Percentiles rank a stretch among this genome's conserved stretches.
phyloP scores from a whole-genome alignment of 352 stramenopile genomes.

The Globisporangium sylvaticum region DNA sequence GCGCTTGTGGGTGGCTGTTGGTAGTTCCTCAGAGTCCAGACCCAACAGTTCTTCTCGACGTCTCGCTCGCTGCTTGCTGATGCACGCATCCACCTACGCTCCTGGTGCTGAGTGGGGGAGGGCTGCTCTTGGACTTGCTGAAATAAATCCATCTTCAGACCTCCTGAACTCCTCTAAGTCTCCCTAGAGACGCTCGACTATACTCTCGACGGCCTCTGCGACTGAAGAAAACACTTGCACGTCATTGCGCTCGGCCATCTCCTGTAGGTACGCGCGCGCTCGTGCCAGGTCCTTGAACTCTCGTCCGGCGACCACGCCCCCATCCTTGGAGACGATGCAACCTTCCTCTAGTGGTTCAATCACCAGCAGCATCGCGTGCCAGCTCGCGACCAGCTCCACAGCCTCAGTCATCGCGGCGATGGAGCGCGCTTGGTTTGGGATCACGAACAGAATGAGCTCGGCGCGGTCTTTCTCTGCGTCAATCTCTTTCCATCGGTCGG shows the following conservation, averaged over 20 bases:
- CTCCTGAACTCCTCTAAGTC: neutral
- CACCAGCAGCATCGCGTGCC: slow-evolving; percentile 70
- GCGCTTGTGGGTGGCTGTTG: neutral
- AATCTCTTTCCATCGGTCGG: slow-evolving; percentile 51
- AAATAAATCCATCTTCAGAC: neutral
- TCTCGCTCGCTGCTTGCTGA: neutral
- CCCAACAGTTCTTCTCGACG: neutral
- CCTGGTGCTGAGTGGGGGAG: neutral
- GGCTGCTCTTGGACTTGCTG: neutral
- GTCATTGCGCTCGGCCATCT: slow-evolving; percentile 81
- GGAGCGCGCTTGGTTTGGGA: slow-evolving; percentile 61
- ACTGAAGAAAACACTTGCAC: slow-evolving; percentile 74
- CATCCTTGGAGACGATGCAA: slow-evolving; percentile 48
- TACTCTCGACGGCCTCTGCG: slow-evolving; percentile 49
- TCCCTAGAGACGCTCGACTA: slow-evolving; percentile 49
- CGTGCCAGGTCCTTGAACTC: slow-evolving; percentile 83
- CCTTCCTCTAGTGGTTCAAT: slow-evolving; percentile 70
- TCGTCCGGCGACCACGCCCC: slow-evolving; percentile 36
- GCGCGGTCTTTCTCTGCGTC: slow-evolving; percentile 57
- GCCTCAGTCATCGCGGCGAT: slow-evolving; percentile 85
- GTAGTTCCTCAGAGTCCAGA: neutral
- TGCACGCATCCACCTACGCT: neutral
- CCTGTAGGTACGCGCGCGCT: slow-evolving; percentile 74
- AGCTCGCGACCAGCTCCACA: slow-evolving; percentile 68
- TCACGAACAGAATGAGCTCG: slow-evolving; percentile 84